Conservation (phyloP, 2,329 filamentous ascomycete genomes). For the Aspergillus aculeatus region DNA sequence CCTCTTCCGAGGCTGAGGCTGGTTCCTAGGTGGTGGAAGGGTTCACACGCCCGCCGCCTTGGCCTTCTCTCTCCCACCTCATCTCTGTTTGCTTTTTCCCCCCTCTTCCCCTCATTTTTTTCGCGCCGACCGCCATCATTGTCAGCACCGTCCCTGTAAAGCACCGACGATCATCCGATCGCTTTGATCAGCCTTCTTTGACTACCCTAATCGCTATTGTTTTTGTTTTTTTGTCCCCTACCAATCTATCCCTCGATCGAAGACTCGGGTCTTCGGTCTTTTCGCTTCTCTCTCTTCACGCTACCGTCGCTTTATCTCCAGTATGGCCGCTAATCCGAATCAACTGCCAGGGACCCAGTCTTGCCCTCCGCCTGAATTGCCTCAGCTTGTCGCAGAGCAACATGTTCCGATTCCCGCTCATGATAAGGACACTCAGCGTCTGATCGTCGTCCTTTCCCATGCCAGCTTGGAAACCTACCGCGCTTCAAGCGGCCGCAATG, state of each 20-base stretch:
- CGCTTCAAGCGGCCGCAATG: conserved; percentile 67
- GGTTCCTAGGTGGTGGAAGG: background rate
- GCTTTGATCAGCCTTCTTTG: background rate
- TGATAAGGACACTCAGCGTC: conserved; percentile 85
- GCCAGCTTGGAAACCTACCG: conserved; percentile 98
- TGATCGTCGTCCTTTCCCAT: conserved; percentile 96
- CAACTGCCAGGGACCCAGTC: conserved; percentile 76
- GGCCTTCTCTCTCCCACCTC: background rate
- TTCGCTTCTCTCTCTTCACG: background rate
- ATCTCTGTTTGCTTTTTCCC: background rate
- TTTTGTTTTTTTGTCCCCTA: background rate
- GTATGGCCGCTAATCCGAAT: conserved; percentile 29
- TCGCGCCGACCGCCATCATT: background rate
- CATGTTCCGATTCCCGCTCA: conserved; percentile 76
- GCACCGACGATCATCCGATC: background rate
- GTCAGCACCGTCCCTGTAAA: background rate
- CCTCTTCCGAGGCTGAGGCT: background rate
- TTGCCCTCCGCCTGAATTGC: conserved; percentile 84
- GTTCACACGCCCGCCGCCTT: background rate
- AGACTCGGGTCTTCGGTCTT: conserved; percentile 1
- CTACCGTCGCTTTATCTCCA: background rate
- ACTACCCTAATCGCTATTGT: background rate
- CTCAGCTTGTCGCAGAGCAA: conserved; percentile 90
- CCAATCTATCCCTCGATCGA: background rate
- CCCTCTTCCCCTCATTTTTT: background rate